Conservation (phyloP, 75 land plant genomes). For the Larix kaempferi region DNA sequence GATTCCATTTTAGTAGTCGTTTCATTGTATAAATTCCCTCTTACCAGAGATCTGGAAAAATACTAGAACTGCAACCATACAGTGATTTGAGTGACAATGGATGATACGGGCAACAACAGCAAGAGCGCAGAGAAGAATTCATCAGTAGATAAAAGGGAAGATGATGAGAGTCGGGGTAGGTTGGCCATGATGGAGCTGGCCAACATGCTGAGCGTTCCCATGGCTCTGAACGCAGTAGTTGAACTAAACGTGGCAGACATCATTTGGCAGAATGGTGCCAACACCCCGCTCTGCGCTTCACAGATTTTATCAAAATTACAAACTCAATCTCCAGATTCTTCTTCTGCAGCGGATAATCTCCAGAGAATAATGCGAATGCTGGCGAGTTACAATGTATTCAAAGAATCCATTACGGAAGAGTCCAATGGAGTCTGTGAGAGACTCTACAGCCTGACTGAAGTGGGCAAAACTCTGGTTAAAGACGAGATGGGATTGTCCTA, state of each 20-base stretch:
- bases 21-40: no score
- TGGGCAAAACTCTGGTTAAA: slow-evolving; percentile 45
- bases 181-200: slow-evolving; percentile 49
- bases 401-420: slow-evolving; percentile 14
- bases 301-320: slow-evolving; percentile 17
- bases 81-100: no score
- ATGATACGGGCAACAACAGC: no score
- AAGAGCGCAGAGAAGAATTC: no score
- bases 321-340: neutral
- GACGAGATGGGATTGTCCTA: slow-evolving; percentile 42
- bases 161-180: neutral
- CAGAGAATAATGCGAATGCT: slow-evolving; percentile 56
- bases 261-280: slow-evolving; percentile 38
- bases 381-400: slow-evolving; percentile 46
- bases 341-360: slow-evolving; percentile 25
- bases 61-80: no score
- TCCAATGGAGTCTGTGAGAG: neutral
- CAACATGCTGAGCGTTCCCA: slow-evolving; percentile 58
- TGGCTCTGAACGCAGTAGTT: slow-evolving; percentile 47
- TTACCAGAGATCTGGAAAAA: no score
- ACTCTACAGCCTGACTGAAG: slow-evolving; percentile 35
- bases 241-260: slow-evolving; percentile 45
- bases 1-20: no score
- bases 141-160: no score
- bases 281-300: slow-evolving; percentile 40